These are phyloP conservation scores for Nigrospora osmanthi DNA, from an alignment of 2,329 filamentous ascomycete genomes.

Conservation along the genomic window DNA sequence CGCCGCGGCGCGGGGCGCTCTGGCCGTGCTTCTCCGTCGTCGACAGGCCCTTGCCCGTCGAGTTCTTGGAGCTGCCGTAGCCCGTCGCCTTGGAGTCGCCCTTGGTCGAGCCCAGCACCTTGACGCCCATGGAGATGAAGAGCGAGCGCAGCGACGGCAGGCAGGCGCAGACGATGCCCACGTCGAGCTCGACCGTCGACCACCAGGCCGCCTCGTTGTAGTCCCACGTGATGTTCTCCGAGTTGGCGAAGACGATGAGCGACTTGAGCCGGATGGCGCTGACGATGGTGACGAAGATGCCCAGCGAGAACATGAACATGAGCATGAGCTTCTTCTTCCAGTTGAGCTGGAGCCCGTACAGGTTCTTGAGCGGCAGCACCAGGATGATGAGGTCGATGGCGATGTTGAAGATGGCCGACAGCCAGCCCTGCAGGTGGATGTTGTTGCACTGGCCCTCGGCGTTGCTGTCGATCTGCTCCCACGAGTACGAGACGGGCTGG, in stretches of 20 bases:
- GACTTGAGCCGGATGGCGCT: constrained; percentile 33
- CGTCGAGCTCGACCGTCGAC: constrained; percentile 32
- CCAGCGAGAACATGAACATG: constrained; percentile 26
- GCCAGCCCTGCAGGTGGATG: constrained; percentile 21
- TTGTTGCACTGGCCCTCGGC: constrained; percentile 19
- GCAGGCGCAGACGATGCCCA: constrained; percentile 35
- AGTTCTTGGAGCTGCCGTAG: constrained; percentile 1
- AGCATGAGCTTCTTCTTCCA: constrained; percentile 23
- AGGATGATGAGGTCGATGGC: constrained; percentile 13
- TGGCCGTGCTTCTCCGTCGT: background rate
- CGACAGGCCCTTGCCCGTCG: background rate
- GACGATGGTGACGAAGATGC: constrained; percentile 32
- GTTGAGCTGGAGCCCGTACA: constrained; percentile 19
- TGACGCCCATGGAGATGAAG: constrained; percentile 9
- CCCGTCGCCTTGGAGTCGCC: constrained; percentile 1
- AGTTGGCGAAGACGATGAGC: constrained; percentile 31
- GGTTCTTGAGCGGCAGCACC: constrained; percentile 20
- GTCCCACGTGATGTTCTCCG: constrained; percentile 30
- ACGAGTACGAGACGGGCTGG: constrained; percentile 20
- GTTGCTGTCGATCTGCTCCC: constrained; percentile 14
- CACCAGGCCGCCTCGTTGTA: constrained; percentile 29
- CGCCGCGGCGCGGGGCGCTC: constrained; percentile 5
- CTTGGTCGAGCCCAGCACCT: constrained; percentile 5
- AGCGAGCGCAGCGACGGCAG: constrained; percentile 27
- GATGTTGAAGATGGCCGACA: constrained; percentile 22